Evolutionary conservation across 2,329 filamentous ascomycete genomes (phyloP), one percentile per base, ranked within the genome.

Genomic region (Fusarium odoratissimum): DNA sequence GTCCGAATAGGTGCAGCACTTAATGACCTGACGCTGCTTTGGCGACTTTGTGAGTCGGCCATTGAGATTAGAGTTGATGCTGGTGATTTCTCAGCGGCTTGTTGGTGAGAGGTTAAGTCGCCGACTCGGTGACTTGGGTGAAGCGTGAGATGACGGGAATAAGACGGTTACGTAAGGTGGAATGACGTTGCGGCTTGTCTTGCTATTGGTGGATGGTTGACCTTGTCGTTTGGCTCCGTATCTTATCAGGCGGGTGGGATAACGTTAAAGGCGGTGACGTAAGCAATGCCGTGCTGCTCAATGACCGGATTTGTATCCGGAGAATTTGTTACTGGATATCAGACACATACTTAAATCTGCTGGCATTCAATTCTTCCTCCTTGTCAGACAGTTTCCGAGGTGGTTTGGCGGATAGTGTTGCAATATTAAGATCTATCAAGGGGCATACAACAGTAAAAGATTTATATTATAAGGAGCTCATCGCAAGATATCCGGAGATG

Each of bases 41-140:
- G 28, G 1, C 5, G 33, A n/a, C n/a, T 28, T 2, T 31, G 40
- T 3, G 44, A 23, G 11, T 58, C 57, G 6, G 38, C 14, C 66
- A 64, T 69, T 17, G 25, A 17, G 17, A 5, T 19, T 23, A 7
- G 19, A 21, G 14, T 14, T 14, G 48, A 13, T 42, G n/a, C 7
- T 61, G 46, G 23, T 30, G 19, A 49, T 69, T 57, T 55, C 42
- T 68, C 33, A 41, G 31, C 13, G 25, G 8, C 10, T n/a, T 57
- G 42, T 16, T 41, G 8, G 17, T 62, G 9, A 12, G 45, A 41
- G 7, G 6, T 38, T 19, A 21, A 69, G 64, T 69, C 66, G 66
- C 64, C 64, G 66, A 57, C 38, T 69, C 66, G 66, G 57, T 31
- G 23, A 68, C 56, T 68, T 64, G 21, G 31, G 4, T 12, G 11